Evolutionary conservation across 2,329 filamentous ascomycete species (phyloP).

Genomic region (Pseudopithomyces maydicus): DNA sequence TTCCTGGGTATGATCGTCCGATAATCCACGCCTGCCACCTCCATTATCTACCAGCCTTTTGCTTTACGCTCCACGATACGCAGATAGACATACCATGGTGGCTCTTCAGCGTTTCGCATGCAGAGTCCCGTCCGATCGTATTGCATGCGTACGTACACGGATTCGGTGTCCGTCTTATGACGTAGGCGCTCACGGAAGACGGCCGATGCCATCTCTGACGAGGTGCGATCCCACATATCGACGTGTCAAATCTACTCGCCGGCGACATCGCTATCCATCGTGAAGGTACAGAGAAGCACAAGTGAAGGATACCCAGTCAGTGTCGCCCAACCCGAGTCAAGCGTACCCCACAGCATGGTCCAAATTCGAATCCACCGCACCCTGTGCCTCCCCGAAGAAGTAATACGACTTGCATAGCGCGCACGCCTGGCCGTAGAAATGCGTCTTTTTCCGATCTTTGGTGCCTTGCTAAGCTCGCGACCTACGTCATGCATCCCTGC

Average conservation of each 20-base stretch:
- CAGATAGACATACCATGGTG: neutral
- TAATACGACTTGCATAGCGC: conserved; percentile 3
- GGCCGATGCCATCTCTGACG: neutral
- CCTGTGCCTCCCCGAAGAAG: conserved; percentile 4
- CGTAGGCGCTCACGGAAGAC: neutral
- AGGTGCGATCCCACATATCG: too few species aligned
- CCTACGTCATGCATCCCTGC: conserved; percentile 33
- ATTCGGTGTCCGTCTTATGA: neutral
- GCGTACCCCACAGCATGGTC: neutral
- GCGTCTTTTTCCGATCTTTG: conserved; percentile 5
- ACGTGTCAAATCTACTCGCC: too few species aligned
- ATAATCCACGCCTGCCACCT: neutral
- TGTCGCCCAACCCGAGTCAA: neutral
- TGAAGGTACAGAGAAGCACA: neutral
- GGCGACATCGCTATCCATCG: neutral
- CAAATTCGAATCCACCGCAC: neutral
- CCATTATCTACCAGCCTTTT: too few species aligned
- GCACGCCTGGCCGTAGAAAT: neutral
- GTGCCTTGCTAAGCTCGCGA: conserved; percentile 6
- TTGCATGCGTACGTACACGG: too few species aligned
- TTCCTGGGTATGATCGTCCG: too few species aligned
- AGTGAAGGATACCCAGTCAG: neutral
- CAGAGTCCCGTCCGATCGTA: too few species aligned
- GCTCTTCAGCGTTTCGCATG: too few species aligned
- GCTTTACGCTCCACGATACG: too few species aligned